These are phyloP conservation scores for Triticum turgidum DNA, from an alignment of 176 grass and related monocot genomes.

Conservation along the genomic window DNA sequence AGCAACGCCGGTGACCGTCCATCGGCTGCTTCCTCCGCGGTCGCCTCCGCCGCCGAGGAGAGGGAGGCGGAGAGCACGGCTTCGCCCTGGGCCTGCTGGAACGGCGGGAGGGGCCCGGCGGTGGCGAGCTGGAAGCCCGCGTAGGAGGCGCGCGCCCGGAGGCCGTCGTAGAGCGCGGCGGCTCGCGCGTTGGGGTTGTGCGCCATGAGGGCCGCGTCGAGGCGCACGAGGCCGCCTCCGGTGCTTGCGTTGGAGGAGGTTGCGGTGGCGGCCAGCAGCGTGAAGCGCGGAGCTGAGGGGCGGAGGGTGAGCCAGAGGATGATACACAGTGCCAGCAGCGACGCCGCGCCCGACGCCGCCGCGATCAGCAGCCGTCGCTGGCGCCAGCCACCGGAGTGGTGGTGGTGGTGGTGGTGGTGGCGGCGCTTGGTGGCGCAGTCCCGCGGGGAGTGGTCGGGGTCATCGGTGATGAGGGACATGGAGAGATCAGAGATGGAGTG, in stretches of 20 bases:
- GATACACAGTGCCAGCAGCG: conserved; percentile 40
- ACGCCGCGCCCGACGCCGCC: conserved; percentile 22
- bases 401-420: background rate
- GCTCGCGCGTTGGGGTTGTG: conserved; percentile 73
- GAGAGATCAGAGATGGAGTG: background rate
- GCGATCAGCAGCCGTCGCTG: conserved; percentile 11
- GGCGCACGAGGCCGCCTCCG: background rate
- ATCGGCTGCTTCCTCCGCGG: background rate
- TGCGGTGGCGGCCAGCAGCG: conserved; percentile 46
- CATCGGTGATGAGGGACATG: conserved; percentile 49
- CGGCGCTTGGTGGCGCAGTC: conserved; percentile 39
- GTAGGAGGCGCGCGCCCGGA: conserved; percentile 53
- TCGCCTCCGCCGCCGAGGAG: background rate
- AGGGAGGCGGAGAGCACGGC: conserved; percentile 41
- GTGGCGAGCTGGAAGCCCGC: conserved; percentile 35
- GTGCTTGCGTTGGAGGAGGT: background rate
- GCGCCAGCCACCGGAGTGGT: background rate
- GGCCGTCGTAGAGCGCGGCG: conserved; percentile 57
- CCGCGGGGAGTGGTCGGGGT: conserved; percentile 37
- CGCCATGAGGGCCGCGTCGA: conserved; percentile 56
- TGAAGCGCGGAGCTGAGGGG: conserved; percentile 59
- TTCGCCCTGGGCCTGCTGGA: conserved; percentile 51
- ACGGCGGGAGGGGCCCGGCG: conserved; percentile 31
- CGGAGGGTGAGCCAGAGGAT: conserved; percentile 76
- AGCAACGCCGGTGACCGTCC: conserved; percentile 25